Conservation (phyloP, 2,329 filamentous ascomycete species). For the Bisporella sp. region DNA sequence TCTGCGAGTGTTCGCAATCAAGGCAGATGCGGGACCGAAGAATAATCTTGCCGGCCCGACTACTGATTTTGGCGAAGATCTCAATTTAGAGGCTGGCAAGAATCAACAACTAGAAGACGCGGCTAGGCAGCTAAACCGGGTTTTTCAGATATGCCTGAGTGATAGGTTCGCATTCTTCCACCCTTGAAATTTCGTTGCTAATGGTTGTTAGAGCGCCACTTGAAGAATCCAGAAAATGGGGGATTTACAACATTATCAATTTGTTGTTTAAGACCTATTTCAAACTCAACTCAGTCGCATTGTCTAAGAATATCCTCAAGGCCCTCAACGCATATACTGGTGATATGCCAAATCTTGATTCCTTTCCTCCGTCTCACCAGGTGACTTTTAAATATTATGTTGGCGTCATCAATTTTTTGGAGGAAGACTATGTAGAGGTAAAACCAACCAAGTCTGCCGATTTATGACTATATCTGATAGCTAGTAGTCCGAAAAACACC, state of each 20-base stretch:
- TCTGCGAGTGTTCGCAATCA: slow-evolving; percentile 81
- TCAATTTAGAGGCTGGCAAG: slow-evolving; percentile 68
- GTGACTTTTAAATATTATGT: slow-evolving; percentile 97
- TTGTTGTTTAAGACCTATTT: slow-evolving; percentile 98
- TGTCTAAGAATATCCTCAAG: slow-evolving; percentile 84
- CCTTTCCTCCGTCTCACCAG: slow-evolving; percentile 82
- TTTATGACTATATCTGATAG: slow-evolving; percentile 1
- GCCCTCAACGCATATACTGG: slow-evolving; percentile 69
- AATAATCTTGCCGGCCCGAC: slow-evolving; percentile 34
- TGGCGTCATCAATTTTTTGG: slow-evolving; percentile 86
- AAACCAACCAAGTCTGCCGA: slow-evolving; percentile 10
- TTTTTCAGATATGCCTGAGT: slow-evolving; percentile 84
- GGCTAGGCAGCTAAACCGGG: slow-evolving; percentile 81
- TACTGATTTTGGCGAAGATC: slow-evolving; percentile 67
- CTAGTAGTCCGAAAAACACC: slow-evolving; percentile 64
- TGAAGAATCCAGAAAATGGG: slow-evolving; percentile 94
- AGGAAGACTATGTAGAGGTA: slow-evolving; percentile 84
- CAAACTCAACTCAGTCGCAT: slow-evolving; percentile 81
- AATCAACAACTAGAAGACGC: slow-evolving; percentile 86
- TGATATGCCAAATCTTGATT: slow-evolving; percentile 73
- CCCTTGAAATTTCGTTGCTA: neutral
- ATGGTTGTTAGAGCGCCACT: slow-evolving; percentile 57
- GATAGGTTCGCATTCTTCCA: slow-evolving; percentile 58
- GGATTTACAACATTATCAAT: slow-evolving; percentile 90
- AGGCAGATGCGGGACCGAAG: slow-evolving; percentile 68